These are phyloP conservation scores for Myriangium duriaei DNA, from an alignment of 2,329 filamentous ascomycete genomes.

Conservation along the genomic window DNA sequence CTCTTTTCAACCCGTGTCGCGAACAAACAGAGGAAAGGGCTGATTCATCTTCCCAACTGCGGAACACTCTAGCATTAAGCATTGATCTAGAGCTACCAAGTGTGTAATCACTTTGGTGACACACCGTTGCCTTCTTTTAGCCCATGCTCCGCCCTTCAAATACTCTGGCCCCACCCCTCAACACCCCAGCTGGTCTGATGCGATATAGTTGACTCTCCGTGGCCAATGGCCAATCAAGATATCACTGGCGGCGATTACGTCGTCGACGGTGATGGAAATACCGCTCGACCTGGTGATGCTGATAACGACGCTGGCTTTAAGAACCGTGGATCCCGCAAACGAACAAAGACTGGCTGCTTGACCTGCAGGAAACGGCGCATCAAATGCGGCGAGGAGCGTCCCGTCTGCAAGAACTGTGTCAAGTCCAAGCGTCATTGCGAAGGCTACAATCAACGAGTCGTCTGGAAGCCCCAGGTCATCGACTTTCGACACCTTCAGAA, in stretches of 20 bases:
- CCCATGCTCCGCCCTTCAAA: too few relatives aligned
- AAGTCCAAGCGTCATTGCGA: slow-evolving; percentile 77
- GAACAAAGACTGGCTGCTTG: slow-evolving; percentile 86
- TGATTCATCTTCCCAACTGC: too few relatives aligned
- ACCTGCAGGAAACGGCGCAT: slow-evolving; percentile 92
- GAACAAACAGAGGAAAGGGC: too few relatives aligned
- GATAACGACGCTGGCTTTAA: background rate
- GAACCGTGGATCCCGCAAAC: slow-evolving; percentile 34
- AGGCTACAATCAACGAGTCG: slow-evolving; percentile 68
- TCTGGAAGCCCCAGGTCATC: slow-evolving; percentile 64
- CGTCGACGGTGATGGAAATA: background rate
- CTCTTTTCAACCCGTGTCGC: too few relatives aligned
- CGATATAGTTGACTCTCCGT: background rate
- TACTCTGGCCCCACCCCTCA: too few relatives aligned
- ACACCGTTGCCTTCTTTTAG: too few relatives aligned
- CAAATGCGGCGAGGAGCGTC: slow-evolving; percentile 87
- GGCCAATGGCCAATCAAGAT: background rate
- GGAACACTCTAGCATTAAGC: too few relatives aligned
- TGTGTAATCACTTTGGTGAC: too few relatives aligned
- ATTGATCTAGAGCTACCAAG: too few relatives aligned
- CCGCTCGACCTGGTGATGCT: background rate
- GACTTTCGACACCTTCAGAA: slow-evolving; percentile 39
- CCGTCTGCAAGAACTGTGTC: slow-evolving; percentile 71
- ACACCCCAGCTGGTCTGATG: background rate
- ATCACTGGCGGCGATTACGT: background rate